phyloP scores from a whole-genome alignment of 2,329 filamentous ascomycete species.

The Phialophora tarda region DNA sequence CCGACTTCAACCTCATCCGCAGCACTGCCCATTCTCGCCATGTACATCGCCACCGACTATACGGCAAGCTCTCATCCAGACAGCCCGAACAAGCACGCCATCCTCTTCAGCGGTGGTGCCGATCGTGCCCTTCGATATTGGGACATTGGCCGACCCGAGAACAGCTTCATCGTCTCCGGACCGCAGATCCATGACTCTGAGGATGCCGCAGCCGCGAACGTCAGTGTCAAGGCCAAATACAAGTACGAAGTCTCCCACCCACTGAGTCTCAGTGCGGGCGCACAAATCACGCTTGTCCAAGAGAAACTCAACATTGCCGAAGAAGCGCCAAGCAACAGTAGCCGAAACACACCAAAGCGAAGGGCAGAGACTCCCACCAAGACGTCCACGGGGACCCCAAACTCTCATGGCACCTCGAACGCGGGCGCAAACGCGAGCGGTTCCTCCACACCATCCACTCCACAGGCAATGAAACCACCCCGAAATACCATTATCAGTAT shows the following conservation, averaged over 20 bases:
- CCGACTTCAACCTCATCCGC: conserved; percentile 2
- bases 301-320: conserved; percentile 62
- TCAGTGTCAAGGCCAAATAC: conserved; percentile 57
- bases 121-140: conserved; percentile 94
- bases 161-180: conserved; percentile 80
- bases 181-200: conserved; percentile 61
- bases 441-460: conserved; percentile 10
- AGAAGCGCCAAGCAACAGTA: conserved; percentile 36
- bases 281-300: conserved; percentile 68
- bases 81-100: conserved; percentile 69
- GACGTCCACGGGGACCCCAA: conserved; percentile 10
- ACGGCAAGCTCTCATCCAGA: conserved; percentile 34
- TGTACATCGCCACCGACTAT: conserved; percentile 68
- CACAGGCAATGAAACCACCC: conserved; percentile 56
- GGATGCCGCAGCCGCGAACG: conserved; percentile 42
- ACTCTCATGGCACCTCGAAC: conserved; percentile 22
- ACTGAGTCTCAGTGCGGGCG: conserved; percentile 46
- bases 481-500: conserved; percentile 83
- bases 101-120: conserved; percentile 83
- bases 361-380: conserved; percentile 42
- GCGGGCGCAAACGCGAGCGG: neutral
- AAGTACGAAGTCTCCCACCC: conserved; percentile 71
- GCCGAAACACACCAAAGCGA: neutral
- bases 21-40: conserved; percentile 27
- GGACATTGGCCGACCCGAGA: conserved; percentile 80